Base-by-base conservation (phyloP, 2,329 filamentous ascomycete genomes). In the Trichoderma sp. region DNA sequence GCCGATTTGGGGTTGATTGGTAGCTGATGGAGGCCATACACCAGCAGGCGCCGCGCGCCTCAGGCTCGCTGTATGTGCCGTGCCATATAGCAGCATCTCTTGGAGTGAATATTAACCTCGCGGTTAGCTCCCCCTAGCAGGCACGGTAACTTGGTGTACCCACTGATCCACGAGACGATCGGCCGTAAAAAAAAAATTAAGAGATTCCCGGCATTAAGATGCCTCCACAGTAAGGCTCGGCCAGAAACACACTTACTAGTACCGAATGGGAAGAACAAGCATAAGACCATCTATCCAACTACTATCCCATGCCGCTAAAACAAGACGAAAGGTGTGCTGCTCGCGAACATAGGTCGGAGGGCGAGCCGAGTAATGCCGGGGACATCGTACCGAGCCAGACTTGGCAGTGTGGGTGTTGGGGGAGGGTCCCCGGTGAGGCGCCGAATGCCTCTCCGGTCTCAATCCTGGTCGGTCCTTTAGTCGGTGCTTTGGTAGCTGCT, bases 151-250 rank as follows among this genome's bases (percentile, higher is more conserved):
- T 24, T 36, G 28, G 18, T 34, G 66, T 69, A 69, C 14, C 66
- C 66, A 69, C 66, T 62, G 66, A 69, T 69, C 66, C 56, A 51
- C 18, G 57, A 69, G 36, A 53, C 39, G 66, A 69, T 69, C 66
- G 66, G 53, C 57, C 39, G 34, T 34, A 53, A 30, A 21, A 30
- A 30, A 14, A 30, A 43, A 51, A 7, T 60, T 65, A n/a, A 26
- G 60, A 69, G 66, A 69, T 69, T 62, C n/a, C 66, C 56, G 57
- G 66, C 36, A 69, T 51, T 69, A 26, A 58, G 60, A 36, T 21
- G 51, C 66, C 53, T 60, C 65, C 65, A 60, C 53, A n/a, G 14
- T n/a, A 69, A 51, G 36, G 66, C 56, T 58, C 53, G n/a, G 56
- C 26, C 34, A 69, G 26, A 68, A 60, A 60, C 12, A 26, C 34